phyloP scores from a whole-genome alignment of 106 monocot species.

The Dendrobium nobile region DNA sequence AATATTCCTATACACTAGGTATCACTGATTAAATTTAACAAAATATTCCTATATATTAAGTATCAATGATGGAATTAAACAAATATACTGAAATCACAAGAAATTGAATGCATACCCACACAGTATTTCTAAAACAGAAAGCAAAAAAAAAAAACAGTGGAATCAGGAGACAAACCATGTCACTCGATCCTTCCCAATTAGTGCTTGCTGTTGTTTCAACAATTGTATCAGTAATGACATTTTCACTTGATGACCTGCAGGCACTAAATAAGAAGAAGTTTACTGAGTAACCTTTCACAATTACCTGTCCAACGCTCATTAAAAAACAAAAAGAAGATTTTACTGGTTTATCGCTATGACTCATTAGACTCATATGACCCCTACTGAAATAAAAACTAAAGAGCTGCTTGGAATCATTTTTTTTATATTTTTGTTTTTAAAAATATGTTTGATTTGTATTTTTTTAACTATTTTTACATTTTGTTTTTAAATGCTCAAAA shows the following conservation, averaged over 20 bases:
- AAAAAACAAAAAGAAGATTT: too few relatives aligned
- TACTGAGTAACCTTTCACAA: background rate
- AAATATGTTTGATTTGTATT: too few relatives aligned
- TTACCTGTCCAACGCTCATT: too few relatives aligned
- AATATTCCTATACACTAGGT: background rate
- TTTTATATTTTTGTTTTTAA: too few relatives aligned
- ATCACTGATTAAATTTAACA: too few relatives aligned
- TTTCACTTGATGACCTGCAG: slow-evolving; percentile 37
- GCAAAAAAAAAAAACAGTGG: background rate
- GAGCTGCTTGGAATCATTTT: too few relatives aligned
- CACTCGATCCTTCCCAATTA: slow-evolving; percentile 2
- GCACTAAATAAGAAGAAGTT: background rate
- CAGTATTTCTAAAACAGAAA: background rate
- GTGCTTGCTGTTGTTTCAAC: slow-evolving; percentile 12
- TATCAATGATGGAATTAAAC: background rate
- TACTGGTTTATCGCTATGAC: too few relatives aligned
- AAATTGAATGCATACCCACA: background rate
- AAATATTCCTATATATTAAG: background rate
- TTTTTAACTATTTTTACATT: too few relatives aligned
- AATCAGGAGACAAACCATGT: slow-evolving; percentile 11
- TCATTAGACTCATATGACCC: too few relatives aligned
- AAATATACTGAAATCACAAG: background rate
- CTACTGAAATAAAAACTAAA: too few relatives aligned
- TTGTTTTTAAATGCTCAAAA: too few relatives aligned
- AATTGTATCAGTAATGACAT: slow-evolving; percentile 5